phyloP scores from a whole-genome alignment of 352 stramenopile genomes.

The Phytophthora ohioensis region DNA sequence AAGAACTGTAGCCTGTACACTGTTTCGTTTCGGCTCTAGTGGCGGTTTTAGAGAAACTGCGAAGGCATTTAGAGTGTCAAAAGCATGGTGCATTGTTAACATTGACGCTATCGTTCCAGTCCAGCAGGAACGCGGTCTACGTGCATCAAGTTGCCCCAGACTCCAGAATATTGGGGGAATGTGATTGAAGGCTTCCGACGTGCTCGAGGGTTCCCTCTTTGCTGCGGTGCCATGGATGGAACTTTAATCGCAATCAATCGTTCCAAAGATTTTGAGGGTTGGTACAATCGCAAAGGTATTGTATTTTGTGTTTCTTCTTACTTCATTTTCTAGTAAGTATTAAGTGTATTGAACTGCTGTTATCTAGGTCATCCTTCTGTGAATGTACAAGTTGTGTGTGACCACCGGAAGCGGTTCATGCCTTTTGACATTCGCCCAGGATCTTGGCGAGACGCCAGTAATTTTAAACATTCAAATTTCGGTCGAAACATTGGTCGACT shows the following conservation, averaged over 20 bases:
- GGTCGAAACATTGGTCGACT: conserved; percentile 8
- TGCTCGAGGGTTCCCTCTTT: conserved; percentile 10
- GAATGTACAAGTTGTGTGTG: conserved; percentile 16
- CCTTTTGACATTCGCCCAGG: conserved; percentile 3
- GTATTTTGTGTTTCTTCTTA: neutral
- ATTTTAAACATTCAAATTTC: conserved; percentile 18
- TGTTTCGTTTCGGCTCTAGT: conserved; percentile 26
- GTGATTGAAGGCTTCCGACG: conserved; percentile 1
- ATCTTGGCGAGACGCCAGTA: conserved; percentile 15
- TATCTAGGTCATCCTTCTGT: conserved; percentile 8
- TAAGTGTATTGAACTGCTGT: neutral
- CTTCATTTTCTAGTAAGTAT: no score
- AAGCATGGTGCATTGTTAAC: conserved; percentile 27
- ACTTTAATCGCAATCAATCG: conserved; percentile 18
- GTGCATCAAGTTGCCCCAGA: conserved; percentile 7
- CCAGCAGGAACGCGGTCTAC: neutral
- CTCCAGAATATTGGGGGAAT: neutral
- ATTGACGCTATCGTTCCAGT: conserved; percentile 5
- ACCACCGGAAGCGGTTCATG: conserved; percentile 12
- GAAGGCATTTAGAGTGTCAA: conserved; percentile 21
- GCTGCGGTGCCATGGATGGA: conserved; percentile 18
- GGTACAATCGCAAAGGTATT: conserved; percentile 25
- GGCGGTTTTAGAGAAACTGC: conserved; percentile 10
- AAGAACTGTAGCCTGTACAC: conserved; percentile 16
- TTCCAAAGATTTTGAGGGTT: conserved; percentile 14